phyloP scores from a whole-genome alignment of 1,284 basidiomycete genomes.

The Papiliotrema terrestris region DNA sequence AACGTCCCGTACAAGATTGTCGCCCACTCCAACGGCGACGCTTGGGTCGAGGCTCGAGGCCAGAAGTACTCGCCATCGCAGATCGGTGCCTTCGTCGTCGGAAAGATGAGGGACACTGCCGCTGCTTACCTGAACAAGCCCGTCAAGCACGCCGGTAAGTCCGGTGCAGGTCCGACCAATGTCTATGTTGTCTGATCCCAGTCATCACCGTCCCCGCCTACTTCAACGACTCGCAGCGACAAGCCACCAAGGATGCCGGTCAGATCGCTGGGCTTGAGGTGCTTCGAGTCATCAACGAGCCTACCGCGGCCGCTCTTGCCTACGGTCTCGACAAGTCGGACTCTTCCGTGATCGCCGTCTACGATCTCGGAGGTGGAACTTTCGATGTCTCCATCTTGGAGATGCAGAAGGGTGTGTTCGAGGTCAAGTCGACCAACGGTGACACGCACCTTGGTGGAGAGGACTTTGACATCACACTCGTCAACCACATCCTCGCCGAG shows the following conservation, averaged over 20 bases:
- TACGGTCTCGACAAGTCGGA: slow-evolving; percentile 85
- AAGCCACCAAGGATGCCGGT: slow-evolving; percentile 96
- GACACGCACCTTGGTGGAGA: slow-evolving; percentile 99
- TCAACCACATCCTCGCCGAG: slow-evolving; percentile 80
- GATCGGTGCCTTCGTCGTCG: slow-evolving; percentile 76
- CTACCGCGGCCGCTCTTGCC: slow-evolving; percentile 93
- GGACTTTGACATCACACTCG: slow-evolving; percentile 90
- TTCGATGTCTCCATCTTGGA: slow-evolving; percentile 98
- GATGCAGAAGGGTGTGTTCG: slow-evolving; percentile 99
- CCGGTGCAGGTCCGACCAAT: neutral
- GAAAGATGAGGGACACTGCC: slow-evolving; percentile 95
- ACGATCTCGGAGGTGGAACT: slow-evolving; percentile 91
- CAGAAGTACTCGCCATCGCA: slow-evolving; percentile 59
- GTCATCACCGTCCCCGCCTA: slow-evolving; percentile 97
- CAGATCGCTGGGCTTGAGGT: slow-evolving; percentile 96
- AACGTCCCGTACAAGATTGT: slow-evolving; percentile 71
- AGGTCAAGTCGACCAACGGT: slow-evolving; percentile 98
- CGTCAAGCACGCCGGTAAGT: slow-evolving; percentile 71
- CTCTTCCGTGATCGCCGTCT: slow-evolving; percentile 88
- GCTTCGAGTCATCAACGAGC: slow-evolving; percentile 97
- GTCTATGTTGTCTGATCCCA: slow-evolving; percentile 54
- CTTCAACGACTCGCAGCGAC: slow-evolving; percentile 98
- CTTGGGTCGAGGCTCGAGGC: slow-evolving; percentile 68
- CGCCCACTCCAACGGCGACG: slow-evolving; percentile 58
- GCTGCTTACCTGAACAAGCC: slow-evolving; percentile 88